Percentiles rank a stretch among this genome's conserved stretches.
These are phyloP conservation scores for Extremus antarcticus DNA, from an alignment of 495 filamentous ascomycete genomes.

Conservation along the genomic window DNA sequence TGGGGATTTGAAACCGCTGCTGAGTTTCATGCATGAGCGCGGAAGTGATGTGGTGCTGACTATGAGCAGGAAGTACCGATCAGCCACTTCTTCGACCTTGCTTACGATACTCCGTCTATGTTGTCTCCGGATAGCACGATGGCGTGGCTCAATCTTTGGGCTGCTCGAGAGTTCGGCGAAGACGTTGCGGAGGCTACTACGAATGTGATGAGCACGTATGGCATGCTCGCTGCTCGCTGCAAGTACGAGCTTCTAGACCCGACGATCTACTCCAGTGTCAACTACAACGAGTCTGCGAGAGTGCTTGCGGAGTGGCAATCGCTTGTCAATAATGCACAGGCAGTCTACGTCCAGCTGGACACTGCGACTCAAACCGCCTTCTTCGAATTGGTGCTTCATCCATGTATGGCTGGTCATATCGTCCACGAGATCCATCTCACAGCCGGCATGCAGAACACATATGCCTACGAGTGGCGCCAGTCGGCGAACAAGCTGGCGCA, in stretches of 20 bases:
- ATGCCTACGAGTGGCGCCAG: slow-evolving; percentile 53
- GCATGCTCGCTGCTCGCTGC: slow-evolving; percentile 49
- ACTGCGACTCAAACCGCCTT: slow-evolving; percentile 43
- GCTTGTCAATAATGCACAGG: slow-evolving; percentile 43
- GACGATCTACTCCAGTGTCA: slow-evolving; percentile 50
- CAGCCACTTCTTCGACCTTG: slow-evolving; percentile 55
- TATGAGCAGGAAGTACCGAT: slow-evolving; percentile 48
- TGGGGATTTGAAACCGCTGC: slow-evolving; percentile 57
- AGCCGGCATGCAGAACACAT: slow-evolving; percentile 50
- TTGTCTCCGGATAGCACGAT: slow-evolving; percentile 43
- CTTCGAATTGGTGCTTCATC: slow-evolving; percentile 62
- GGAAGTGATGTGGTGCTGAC: not conserved
- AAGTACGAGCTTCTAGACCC: slow-evolving; percentile 62
- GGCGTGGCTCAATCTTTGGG: slow-evolving; percentile 48
- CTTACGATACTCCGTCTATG: slow-evolving; percentile 44
- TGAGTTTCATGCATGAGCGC: not conserved
- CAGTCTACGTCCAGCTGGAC: slow-evolving; percentile 44
- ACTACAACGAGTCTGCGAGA: slow-evolving; percentile 61
- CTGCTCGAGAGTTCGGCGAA: slow-evolving; percentile 48
- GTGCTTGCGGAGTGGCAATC: slow-evolving; percentile 52
- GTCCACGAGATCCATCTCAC: slow-evolving; percentile 52
- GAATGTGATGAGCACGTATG: slow-evolving; percentile 48
- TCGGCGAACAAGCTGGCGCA: slow-evolving; percentile 51
- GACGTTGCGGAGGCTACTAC: slow-evolving; percentile 40
- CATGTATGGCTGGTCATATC: slow-evolving; percentile 50